Evolutionary conservation across 495 filamentous ascomycete species (phyloP).

Genomic region (Zalerion maritima): DNA sequence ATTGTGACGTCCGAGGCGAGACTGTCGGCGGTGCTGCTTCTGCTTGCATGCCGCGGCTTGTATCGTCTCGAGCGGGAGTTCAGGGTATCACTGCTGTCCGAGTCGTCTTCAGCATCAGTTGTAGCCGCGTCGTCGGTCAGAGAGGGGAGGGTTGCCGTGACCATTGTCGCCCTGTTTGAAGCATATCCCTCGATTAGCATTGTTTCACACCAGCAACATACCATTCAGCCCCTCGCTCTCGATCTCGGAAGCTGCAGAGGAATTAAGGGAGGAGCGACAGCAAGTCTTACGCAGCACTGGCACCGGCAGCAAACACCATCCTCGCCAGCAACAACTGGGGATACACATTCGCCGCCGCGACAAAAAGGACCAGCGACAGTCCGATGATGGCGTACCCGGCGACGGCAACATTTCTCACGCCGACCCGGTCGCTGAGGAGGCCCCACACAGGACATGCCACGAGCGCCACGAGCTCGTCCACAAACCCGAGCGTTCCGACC

Average conservation of each 20-base stretch:
- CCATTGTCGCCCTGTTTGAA: slow-evolving; percentile 63
- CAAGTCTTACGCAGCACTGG: slow-evolving; percentile 68
- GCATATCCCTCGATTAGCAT: neutral
- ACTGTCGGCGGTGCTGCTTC: slow-evolving; percentile 33
- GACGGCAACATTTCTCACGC: slow-evolving; percentile 67
- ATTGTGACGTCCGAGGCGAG: slow-evolving; percentile 49
- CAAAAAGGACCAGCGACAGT: slow-evolving; percentile 59
- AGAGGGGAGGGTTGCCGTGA: slow-evolving; percentile 82
- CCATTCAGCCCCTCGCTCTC: neutral
- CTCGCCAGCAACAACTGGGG: slow-evolving; percentile 77
- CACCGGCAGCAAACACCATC: slow-evolving; percentile 79
- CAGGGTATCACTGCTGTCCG: slow-evolving; percentile 11
- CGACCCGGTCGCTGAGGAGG: slow-evolving; percentile 73
- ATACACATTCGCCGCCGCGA: slow-evolving; percentile 76
- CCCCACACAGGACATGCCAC: slow-evolving; percentile 89
- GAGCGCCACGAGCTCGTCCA: slow-evolving; percentile 83
- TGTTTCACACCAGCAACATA: neutral
- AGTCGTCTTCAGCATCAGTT: slow-evolving; percentile 7
- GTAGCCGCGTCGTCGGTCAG: slow-evolving; percentile 59
- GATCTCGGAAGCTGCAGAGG: neutral
- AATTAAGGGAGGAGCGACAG: slow-evolving; percentile 5
- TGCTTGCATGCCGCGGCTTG: slow-evolving; percentile 5
- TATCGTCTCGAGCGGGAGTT: neutral
- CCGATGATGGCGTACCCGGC: slow-evolving; percentile 70
- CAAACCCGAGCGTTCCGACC: slow-evolving; percentile 89